phyloP scores from a whole-genome alignment of 768 basidiomycete species.

The Rhodotorula toruloides region DNA sequence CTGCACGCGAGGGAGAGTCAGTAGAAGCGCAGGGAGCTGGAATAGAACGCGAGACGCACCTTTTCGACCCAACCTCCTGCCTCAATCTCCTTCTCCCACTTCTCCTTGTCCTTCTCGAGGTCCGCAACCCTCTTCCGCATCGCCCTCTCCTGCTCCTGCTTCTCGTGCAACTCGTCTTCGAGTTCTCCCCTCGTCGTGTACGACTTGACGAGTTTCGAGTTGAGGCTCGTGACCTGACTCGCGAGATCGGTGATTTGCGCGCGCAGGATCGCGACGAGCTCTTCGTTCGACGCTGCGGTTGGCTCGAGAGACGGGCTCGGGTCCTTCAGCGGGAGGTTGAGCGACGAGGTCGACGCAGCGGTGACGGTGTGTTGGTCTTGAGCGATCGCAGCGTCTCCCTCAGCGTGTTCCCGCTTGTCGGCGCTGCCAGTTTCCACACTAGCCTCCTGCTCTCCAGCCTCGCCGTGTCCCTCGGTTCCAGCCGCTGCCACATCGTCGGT shows the following conservation, averaged over 20 bases:
- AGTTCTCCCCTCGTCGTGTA: conserved; percentile 89
- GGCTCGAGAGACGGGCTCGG: conserved; percentile 4
- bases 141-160: conserved; percentile 57
- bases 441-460: not conserved
- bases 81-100: conserved; percentile 83
- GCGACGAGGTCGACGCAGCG: conserved; percentile 17
- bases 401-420: not conserved
- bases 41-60: conserved; percentile 42
- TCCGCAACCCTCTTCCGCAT: conserved; percentile 65
- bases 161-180: conserved; percentile 77
- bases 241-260: conserved; percentile 77
- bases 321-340: not conserved
- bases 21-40: rapidly evolving
- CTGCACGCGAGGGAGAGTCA: conserved; percentile 2
- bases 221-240: conserved; percentile 83
- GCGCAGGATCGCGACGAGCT: conserved; percentile 70
- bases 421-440: not conserved
- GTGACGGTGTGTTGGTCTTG: not conserved
- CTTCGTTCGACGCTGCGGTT: not conserved
- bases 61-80: conserved; percentile 89
- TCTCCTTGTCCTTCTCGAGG: conserved; percentile 75
- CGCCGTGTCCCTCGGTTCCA: not conserved
- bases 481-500: not conserved
- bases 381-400: not conserved
- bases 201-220: conserved; percentile 82